Evolutionary conservation across 805 yeast genomes (phyloP).

Genomic region (Pichia ethanolica): DNA sequence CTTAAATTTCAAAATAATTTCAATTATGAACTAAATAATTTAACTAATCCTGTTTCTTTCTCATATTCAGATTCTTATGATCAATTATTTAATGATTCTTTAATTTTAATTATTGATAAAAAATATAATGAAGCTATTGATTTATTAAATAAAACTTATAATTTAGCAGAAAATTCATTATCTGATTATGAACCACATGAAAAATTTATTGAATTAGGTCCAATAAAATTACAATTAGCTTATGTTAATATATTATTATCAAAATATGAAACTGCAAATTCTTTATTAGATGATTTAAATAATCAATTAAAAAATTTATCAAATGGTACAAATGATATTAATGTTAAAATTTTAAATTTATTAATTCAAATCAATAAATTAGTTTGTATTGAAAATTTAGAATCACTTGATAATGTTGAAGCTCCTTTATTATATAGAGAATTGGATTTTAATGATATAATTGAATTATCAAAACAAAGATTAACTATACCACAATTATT

Average conservation of each 20-base stretch:
- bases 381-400: conserved; percentile 18
- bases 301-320: conserved; percentile 5
- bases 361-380: conserved; percentile 39
- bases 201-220: conserved; percentile 43
- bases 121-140: conserved; percentile 34
- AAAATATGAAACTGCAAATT: conserved; percentile 27
- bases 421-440: conserved; percentile 23
- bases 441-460: conserved; percentile 24
- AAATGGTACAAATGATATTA: conserved; percentile 6
- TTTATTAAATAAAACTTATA: conserved; percentile 39
- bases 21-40: not conserved
- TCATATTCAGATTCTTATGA: conserved; percentile 38
- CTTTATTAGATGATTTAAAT: conserved; percentile 31
- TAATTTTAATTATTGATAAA: conserved; percentile 38
- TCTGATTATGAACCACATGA: conserved; percentile 40
- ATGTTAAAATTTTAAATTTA: conserved; percentile 35
- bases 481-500: conserved; percentile 35
- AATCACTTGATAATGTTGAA: not conserved
- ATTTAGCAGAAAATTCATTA: conserved; percentile 32
- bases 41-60: conserved; percentile 10
- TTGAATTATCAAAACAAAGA: conserved; percentile 23
- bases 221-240: conserved; percentile 55
- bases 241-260: conserved; percentile 39
- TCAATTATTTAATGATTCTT: conserved; percentile 50
- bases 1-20: conserved; percentile 12